Conservation (phyloP, 2,329 filamentous ascomycete genomes). For the Aureobasidium sp. region DNA sequence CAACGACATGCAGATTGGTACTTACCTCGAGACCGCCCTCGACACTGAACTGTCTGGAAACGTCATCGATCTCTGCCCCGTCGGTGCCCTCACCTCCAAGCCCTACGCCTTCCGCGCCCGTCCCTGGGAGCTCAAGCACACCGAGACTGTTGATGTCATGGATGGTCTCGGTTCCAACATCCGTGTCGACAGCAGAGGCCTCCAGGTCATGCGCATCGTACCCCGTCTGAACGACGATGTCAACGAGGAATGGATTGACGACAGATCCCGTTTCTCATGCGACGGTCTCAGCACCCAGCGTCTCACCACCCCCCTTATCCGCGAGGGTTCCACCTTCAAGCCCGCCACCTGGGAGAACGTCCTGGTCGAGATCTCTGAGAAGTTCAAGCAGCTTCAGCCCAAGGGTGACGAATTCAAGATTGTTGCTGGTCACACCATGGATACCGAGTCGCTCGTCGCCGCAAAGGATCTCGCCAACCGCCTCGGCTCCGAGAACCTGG, state of each 20-base stretch:
- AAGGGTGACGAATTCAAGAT: slow-evolving; percentile 94
- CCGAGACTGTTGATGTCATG: slow-evolving; percentile 89
- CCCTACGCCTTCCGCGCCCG: slow-evolving; percentile 95
- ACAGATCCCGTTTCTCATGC: slow-evolving; percentile 94
- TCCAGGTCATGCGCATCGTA: slow-evolving; percentile 92
- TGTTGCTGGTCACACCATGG: slow-evolving; percentile 81
- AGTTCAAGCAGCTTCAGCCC: slow-evolving; percentile 68
- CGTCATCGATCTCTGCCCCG: slow-evolving; percentile 95
- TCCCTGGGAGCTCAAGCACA: slow-evolving; percentile 95
- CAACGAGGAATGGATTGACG: slow-evolving; percentile 99
- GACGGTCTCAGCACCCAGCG: slow-evolving; percentile 95
- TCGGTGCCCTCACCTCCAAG: slow-evolving; percentile 93
- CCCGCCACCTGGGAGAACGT: slow-evolving; percentile 95
- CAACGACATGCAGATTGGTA: slow-evolving; percentile 96
- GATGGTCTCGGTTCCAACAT: slow-evolving; percentile 93
- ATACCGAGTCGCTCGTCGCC: slow-evolving; percentile 88
- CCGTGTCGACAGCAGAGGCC: slow-evolving; percentile 80
- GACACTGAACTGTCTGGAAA: slow-evolving; percentile 95
- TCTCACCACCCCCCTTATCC: slow-evolving; percentile 83
- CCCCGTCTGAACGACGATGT: slow-evolving; percentile 94
- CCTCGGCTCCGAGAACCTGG: slow-evolving; percentile 91
- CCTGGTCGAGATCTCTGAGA: slow-evolving; percentile 73
- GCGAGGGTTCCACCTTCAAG: slow-evolving; percentile 82
- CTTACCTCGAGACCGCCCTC: slow-evolving; percentile 89
- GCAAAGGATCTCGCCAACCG: slow-evolving; percentile 97